Evolutionary conservation across 108 stramenopile species (phyloP), one percentile per base, ranked within the genome.

Genomic region (Phaeodactylum tricornutum): DNA sequence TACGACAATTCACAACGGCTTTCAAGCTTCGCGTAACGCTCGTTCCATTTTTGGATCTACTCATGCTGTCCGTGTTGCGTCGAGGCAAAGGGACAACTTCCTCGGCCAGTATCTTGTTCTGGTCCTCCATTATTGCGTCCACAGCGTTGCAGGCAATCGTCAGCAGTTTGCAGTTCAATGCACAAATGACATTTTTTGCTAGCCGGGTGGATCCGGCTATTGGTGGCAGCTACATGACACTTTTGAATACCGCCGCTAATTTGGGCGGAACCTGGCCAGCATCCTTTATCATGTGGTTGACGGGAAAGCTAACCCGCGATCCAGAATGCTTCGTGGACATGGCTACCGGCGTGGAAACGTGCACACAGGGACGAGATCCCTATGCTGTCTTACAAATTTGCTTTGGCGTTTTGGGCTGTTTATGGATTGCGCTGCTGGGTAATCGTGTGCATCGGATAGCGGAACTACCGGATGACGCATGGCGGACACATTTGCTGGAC

Each of bases 221-320:
- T 57, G 98, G 98, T 28, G 98, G 98, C 6, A 84, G 86, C 6
- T 99, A 99, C 87, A 99, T 98, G 98, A 99, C 98, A 0, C 61
- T 98, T 24, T 61, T 99, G 39, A 99, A 99, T 62, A 99, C 98
- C 0, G 75, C 95, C 38, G 84, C 88, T 29, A 97, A 97, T 64
- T 54, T 95, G 16, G 96, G 96, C 23, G 87, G 82, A 23, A 97
- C 92, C 16, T 97, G 93, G 93, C 92, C 96, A 22, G 45, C 75
- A 14, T 73, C 74, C 19, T 59, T 86, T 25, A 71, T 83, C 52
- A 91, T 97, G 84, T 78, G 71, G 48, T 53, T 84, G 40, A 48
- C 88, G 7, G 80, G 86, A 12, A 59, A 61, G 47, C 61, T 72
- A 27, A 75, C 73, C 9, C 47, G 60, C 8, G 59, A 65, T 29